Evolutionary conservation across 1,284 basidiomycete genomes (phyloP), one percentile per base, ranked within the genome.

Genomic region (Irpex sp.): DNA sequence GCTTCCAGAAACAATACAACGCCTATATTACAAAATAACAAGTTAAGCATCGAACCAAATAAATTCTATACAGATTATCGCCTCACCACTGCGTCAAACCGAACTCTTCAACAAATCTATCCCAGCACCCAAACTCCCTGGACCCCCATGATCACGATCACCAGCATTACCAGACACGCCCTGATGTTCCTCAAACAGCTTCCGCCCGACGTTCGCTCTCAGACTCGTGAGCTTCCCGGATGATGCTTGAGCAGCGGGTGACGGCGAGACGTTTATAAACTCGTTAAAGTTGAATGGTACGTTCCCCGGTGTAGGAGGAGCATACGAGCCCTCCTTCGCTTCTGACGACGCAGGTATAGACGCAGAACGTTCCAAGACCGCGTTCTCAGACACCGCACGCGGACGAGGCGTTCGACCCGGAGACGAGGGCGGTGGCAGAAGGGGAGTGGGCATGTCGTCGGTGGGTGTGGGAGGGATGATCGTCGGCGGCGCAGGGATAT

Each of bases 261-360:
- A 87, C 2, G 89, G 89, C 19, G 89, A 89, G 43, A 86, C 84
- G 66, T 91, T 87, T 69, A 91, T 85, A 69, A 85, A 91, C 62
- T 91, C 89, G 67, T 82, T 82, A 63, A 90, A 77, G 71, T 88
- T 87, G 74, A 91, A 90, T 49, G 78, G 73, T 5, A 35, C 13
- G 56, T 74, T 67, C n/a, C 76, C 76, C 0, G 80, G 80, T 6
- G 78, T 80, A 9, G 75, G 74, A 11, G 82, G 78, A 0, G 72
- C 39, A 63, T 54, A n/a, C 50, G 47, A 55, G 31, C 31, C 37
- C 63, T 54, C 51, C 21, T 39, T 56, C 31, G 47, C 37, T 13
- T 62, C 47, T 43, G 36, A 49, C 51, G 33, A 26, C 53, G 63
- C 33, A 57, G 55, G 57, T 61, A 33, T 62, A 63, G 47, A 67